Percentiles rank a stretch among this genome's conserved stretches.
These are phyloP conservation scores for Anacardium occidentale DNA, from an alignment of 345 rosid species.

Conservation along the genomic window DNA sequence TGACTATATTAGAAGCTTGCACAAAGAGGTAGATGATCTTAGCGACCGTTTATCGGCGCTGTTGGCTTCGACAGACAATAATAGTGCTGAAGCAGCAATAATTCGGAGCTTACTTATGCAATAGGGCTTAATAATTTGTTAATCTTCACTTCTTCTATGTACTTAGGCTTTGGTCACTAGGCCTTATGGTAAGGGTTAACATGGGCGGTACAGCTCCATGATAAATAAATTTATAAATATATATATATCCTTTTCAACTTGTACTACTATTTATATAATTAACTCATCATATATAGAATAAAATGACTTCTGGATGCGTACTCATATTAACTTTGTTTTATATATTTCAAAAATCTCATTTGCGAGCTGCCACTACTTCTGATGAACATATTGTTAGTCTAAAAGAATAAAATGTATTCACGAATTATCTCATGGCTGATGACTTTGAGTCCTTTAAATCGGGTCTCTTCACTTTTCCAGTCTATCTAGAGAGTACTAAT, in stretches of 20 bases:
- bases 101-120: slow-evolving; percentile 78
- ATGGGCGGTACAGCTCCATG: slow-evolving; percentile 11
- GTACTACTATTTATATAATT: slow-evolving; percentile 3
- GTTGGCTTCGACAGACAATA: slow-evolving; percentile 61
- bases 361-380: background rate
- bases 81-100: slow-evolving; percentile 75
- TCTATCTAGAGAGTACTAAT: too few species aligned
- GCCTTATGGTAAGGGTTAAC: slow-evolving; percentile 9
- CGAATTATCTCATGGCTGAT: slow-evolving; percentile 6
- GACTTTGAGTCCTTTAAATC: slow-evolving; percentile 18
- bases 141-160: background rate
- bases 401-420: background rate
- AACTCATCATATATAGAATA: background rate
- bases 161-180: slow-evolving; percentile 30
- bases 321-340: too few species aligned
- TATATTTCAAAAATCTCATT: background rate
- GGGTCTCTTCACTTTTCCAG: too few species aligned
- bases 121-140: background rate
- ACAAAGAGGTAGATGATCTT: slow-evolving; percentile 70
- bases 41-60: slow-evolving; percentile 76
- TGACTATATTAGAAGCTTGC: slow-evolving; percentile 70
- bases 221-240: too few species aligned
- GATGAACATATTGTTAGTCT: background rate
- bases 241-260: slow-evolving; percentile 6
- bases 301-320: background rate